Base-by-base conservation (phyloP, 2,329 filamentous ascomycete species). In the Neofusicoccum sp. region DNA sequence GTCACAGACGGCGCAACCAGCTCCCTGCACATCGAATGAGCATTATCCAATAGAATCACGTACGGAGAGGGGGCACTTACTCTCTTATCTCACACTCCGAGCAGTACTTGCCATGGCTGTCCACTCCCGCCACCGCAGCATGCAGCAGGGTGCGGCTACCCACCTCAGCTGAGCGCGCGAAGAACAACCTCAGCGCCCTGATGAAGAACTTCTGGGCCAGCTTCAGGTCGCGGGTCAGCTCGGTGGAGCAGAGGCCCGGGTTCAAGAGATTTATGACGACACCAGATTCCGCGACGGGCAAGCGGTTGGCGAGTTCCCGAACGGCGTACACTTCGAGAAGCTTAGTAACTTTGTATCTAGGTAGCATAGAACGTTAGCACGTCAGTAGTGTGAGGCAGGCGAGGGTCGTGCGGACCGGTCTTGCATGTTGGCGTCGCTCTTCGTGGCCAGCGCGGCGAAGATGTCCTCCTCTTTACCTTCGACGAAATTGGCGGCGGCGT, bases 231-330 rank as follows among this genome's bases (percentile, higher is more conserved):
- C 72, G 66, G 59, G 71, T 67, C 8, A 75, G 56, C 44, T 71
- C 66, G 44, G 65, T 71, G 37, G 66, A 62, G 66, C 75, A 77
- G 0, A 71, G 65, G 1, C 76, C 76, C 1, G 76, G 76, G n/a
- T 70, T 75, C 3, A 76, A 64, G 22, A 63, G 64, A 44, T 75
- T 75, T 36, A 77, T 64, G 1, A 73, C 71, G 5, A 78, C 71
- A 2, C 72, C 70, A 11, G 70, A 70, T 3, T 66, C 34, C 1
- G 58, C 41, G 0, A 68, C 63, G 1, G 70, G n/a, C 16, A 65
- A 61, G 14, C 64, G 48, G 37, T 67, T 54, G 29, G 69, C 69
- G 22, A 75, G 69, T 1, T 68, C 70, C 9, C 72, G 66, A 0
- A 70, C 61, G 11, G 65, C 62, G 8, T 73, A 69, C 3, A 76